Percentiles rank a stretch among this genome's conserved stretches.
Evolutionary conservation across 345 rosid species (phyloP).

Genomic region (Citrus inodora): DNA sequence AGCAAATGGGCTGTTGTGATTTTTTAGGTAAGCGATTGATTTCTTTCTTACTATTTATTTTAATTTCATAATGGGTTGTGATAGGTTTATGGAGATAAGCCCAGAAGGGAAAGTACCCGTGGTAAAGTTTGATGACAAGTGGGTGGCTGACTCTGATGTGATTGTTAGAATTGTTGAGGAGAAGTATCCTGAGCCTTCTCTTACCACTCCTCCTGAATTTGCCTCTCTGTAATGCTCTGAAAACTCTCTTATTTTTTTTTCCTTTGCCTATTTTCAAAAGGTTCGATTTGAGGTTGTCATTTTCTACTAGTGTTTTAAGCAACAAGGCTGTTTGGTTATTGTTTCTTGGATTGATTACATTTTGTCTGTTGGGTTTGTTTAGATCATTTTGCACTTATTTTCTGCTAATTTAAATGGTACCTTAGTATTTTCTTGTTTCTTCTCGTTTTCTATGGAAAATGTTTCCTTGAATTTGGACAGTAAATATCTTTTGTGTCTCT

Average conservation of each 20-base stretch:
- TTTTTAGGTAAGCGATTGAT: not conserved
- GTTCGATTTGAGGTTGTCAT: not conserved
- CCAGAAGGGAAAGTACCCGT: conserved; percentile 88
- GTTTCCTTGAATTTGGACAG: not conserved
- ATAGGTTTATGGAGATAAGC: conserved; percentile 75
- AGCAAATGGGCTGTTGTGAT: conserved; percentile 16
- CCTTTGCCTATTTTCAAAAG: not conserved
- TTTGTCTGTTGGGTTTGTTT: not conserved
- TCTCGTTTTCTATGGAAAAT: not conserved
- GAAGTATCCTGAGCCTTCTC: conserved; percentile 77
- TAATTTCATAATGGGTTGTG: not conserved
- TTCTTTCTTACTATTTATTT: not conserved
- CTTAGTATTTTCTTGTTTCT: not conserved
- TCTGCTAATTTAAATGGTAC: not conserved
- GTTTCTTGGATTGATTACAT: not conserved
- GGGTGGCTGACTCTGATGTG: conserved; percentile 87
- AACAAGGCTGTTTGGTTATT: not conserved
- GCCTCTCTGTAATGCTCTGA: conserved; percentile 52
- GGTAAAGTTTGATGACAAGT: conserved; percentile 67
- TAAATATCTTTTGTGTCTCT: not conserved
- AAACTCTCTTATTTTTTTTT: not conserved
- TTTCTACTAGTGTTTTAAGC: not conserved
- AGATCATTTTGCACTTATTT: not conserved
- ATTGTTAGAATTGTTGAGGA: conserved; percentile 76
- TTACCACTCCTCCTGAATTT: conserved; percentile 56